These are phyloP conservation scores for Litchi chinensis DNA, from an alignment of 345 rosid species.

Conservation along the genomic window DNA sequence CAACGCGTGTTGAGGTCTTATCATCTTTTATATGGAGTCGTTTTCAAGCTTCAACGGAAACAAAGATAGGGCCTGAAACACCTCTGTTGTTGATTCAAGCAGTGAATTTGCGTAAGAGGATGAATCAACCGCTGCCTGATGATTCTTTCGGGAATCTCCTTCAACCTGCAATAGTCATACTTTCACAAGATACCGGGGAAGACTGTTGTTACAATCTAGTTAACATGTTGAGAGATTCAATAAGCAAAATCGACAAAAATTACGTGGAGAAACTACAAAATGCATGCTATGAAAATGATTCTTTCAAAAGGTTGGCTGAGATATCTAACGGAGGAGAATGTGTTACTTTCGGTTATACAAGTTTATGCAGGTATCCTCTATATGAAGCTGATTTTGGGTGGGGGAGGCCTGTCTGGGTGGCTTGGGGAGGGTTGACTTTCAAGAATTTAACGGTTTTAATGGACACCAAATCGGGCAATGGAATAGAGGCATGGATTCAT, in stretches of 20 bases:
- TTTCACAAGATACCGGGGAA: conserved; percentile 9
- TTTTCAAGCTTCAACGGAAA: conserved; percentile 32
- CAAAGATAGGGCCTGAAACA: conserved; percentile 13
- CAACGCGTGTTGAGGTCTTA: conserved; percentile 46
- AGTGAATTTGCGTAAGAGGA: conserved; percentile 41
- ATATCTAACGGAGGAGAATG: conserved; percentile 26
- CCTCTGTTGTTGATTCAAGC: conserved; percentile 34
- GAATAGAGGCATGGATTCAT: conserved; percentile 33
- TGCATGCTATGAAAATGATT: conserved; percentile 16
- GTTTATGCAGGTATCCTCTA: conserved; percentile 40
- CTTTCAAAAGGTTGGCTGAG: not conserved
- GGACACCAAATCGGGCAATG: conserved; percentile 33
- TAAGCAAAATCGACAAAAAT: conserved; percentile 28
- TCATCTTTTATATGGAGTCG: conserved; percentile 50
- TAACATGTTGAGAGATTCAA: conserved; percentile 28
- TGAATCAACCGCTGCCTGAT: conserved; percentile 35
- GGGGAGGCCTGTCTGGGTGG: conserved; percentile 29
- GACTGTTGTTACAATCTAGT: conserved; percentile 18
- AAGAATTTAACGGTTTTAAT: conserved; percentile 29
- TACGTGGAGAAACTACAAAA: conserved; percentile 38
- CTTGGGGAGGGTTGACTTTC: conserved; percentile 19
- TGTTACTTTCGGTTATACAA: conserved; percentile 31
- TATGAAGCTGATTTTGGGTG: conserved; percentile 47
- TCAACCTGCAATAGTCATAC: conserved; percentile 9
- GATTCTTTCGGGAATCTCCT: conserved; percentile 42